Base-by-base conservation (phyloP, 441 rosid genomes). In the Pelargonium cotyledonis region DNA sequence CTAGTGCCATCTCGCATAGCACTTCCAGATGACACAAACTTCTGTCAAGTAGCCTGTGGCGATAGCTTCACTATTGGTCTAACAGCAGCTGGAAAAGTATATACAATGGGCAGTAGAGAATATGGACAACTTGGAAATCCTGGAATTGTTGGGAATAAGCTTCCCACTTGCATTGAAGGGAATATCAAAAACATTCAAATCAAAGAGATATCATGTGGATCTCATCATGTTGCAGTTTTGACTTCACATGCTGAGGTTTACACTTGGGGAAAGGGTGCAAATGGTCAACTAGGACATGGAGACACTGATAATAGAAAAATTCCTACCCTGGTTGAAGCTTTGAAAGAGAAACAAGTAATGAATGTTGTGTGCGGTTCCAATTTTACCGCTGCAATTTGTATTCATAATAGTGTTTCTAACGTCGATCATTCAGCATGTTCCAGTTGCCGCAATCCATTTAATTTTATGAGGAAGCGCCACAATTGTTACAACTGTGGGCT, bases 261-360 rank as follows among this genome's bases (percentile, higher is more conserved):
- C 76, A 89, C 95, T 10, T 94, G 99, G 99, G 98, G 97, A 60
- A 94, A 91, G 80, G 99, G 97, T 71, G 85, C 97, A 75, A 94
- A 94, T 80, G 99, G 99, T 76, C 85, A 96, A 73, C 82, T 94
- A 64, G 99, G 99, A 68, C 97, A 91, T 75, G 95, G 97, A 53
- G 92, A 94, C 82, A 81, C 81, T 26, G 89, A 89, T 83, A 97
- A 94, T 77, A 82, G 89, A 77, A 91, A 86, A 76, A 80, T 83
- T 62, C 97, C 99, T 14, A 73, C 89, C 38, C 43, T 94, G 72
- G 90, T 91, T 10, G 99, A 89, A 80, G 90, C 95, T 51, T 80
- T 89, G 75, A 94, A 85, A 81, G 99, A 94, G 84, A 94, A 91
- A 82, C 99, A 91, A 79, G 97, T 94, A 58, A 91, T 89, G 77